Evolutionary conservation across 768 basidiomycete genomes (phyloP), one percentile per base, ranked within the genome.

Genomic region (Austroboletus eburneus): DNA sequence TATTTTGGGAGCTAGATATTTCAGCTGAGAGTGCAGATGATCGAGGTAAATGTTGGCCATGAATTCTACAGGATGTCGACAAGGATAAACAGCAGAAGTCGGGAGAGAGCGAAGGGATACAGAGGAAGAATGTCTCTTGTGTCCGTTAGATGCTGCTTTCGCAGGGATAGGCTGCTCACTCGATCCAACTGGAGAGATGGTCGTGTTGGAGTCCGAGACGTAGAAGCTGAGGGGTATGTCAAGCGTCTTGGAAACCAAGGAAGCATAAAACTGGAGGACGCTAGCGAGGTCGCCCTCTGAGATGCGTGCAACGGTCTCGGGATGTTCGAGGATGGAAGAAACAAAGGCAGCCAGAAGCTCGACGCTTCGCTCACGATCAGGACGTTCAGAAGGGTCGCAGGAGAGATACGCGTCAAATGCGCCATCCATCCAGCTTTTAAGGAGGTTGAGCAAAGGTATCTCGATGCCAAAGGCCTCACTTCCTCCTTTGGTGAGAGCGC

Each of bases 391-490:
- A n/a, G 59, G 48, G 48, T 66, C 60, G 27, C 66, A 55, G 43
- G 62, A 49, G 40, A 66, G 57, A 45, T 72, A 68, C 6, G 76
- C 78, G 12, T 79, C 75, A 47, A 85, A 87, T 9, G 81, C 83
- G 14, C 75, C 76, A 40, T 77, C 69, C 27, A 87, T 81, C 85
- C 87, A 91, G 8, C 70, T 60, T 52, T 78, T 77, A 35, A 88
- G 67, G 39, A 83, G 62, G 33, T 71, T 66, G 21, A 87, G 65
- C 27, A 88, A 58, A 30, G 70, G 66, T 8, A 69, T 60, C 62
- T 89, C 87, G 54, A 87, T 76, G 17, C 87, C 87, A 29, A 79
- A 65, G 23, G 81, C 74, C 38, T 85, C 80, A 3, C 67, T 56
- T 6, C 84, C 85, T 33, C 70, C 76, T 49, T 71, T 75, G 29